These are phyloP conservation scores for carrot (Daucus carota) DNA, from an alignment of 129 eudicot genomes.

Conservation along the genomic window DNA sequence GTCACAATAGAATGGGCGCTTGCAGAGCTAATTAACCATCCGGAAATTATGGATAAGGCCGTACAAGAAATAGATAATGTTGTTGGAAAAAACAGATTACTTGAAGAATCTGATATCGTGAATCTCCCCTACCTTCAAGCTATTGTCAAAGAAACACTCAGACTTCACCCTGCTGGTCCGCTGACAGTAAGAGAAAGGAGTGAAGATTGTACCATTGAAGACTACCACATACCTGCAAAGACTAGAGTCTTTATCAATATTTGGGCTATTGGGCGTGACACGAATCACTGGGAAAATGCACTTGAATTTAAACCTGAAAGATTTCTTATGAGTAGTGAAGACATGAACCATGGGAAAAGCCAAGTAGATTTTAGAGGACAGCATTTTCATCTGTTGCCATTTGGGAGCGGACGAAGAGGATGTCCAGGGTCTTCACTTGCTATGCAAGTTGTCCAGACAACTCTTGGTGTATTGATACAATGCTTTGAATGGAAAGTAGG, in stretches of 20 bases:
- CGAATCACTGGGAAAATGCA: background rate
- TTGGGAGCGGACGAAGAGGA: constrained; percentile 25
- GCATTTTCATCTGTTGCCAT: constrained; percentile 6
- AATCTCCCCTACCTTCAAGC: constrained; percentile 25
- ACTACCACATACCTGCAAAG: background rate
- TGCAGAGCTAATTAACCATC: too few relatives aligned
- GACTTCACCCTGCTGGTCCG: constrained; percentile 59
- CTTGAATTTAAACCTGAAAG: background rate
- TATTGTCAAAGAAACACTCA: constrained; percentile 54
- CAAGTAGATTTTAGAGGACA: background rate
- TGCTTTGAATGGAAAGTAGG: constrained; percentile 63
- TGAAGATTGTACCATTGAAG: background rate
- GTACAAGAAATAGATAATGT: too few relatives aligned
- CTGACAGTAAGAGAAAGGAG: constrained; percentile 28
- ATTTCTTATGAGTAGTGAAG: background rate
- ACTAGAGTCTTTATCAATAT: background rate
- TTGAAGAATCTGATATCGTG: constrained; percentile 11
- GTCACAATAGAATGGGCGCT: too few relatives aligned
- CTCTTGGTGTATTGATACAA: constrained; percentile 58
- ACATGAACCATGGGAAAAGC: background rate
- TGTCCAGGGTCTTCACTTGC: constrained; percentile 65
- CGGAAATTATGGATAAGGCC: too few relatives aligned
- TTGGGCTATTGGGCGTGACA: background rate
- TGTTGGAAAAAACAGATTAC: constrained; percentile 34
- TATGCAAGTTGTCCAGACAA: constrained; percentile 42